phyloP scores from a whole-genome alignment of 805 yeast species.

The Candida khao-thaluensis region DNA sequence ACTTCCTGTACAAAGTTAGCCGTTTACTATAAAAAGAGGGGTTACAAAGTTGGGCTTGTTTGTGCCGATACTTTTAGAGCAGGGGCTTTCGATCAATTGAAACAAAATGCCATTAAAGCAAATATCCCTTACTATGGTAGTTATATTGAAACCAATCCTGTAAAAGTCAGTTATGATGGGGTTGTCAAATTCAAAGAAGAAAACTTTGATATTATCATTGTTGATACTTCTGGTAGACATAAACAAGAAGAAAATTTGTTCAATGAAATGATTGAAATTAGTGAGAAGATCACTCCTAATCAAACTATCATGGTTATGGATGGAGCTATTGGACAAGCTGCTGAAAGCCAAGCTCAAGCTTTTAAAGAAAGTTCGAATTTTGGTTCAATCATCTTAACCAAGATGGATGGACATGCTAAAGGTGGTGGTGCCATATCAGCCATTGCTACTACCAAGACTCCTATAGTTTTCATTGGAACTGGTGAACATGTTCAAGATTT shows the following conservation, averaged over 20 bases:
- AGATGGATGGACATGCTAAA: constrained; percentile 98
- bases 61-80: constrained; percentile 99
- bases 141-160: constrained; percentile 95
- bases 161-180: constrained; percentile 86
- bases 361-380: constrained; percentile 90
- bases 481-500: constrained; percentile 96
- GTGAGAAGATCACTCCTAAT: constrained; percentile 83
- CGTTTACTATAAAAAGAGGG: constrained; percentile 88
- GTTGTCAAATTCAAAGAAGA: constrained; percentile 88
- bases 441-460: constrained; percentile 94
- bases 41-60: constrained; percentile 91
- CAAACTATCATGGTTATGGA: constrained; percentile 98
- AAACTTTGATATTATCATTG: constrained; percentile 88
- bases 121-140: constrained; percentile 93
- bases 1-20: constrained; percentile 97
- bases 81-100: constrained; percentile 98
- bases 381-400: constrained; percentile 92
- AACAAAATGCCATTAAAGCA: constrained; percentile 95
- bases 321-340: constrained; percentile 98
- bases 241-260: constrained; percentile 90
- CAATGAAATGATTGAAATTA: constrained; percentile 92
- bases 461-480: constrained; percentile 94
- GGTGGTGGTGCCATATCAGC: constrained; percentile 99
- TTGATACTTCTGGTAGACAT: constrained; percentile 97
- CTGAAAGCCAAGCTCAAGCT: constrained; percentile 91